Evolutionary conservation across 2,329 filamentous ascomycete species (phyloP), one percentile per base, ranked within the genome.

Genomic region (Neonectria magnoliae): DNA sequence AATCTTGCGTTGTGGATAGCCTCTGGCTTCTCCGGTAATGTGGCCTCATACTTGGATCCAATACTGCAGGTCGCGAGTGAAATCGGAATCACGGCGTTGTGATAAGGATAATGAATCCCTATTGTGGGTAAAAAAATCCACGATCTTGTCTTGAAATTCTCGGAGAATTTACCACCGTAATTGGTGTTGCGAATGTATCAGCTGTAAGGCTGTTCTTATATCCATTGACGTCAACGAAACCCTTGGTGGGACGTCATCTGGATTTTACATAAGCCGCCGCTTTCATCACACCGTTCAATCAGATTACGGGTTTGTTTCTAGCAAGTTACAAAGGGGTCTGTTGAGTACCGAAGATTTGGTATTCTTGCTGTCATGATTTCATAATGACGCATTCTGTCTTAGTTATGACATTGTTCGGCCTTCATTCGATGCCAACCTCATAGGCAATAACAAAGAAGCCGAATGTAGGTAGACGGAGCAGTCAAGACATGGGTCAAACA

Each of bases 1-100:
- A 93, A 93, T 2, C 89, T 90, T 1, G 87, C 88, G 1, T 81
- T 79, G n/a, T 88, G 81, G 68, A 93, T 88, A 45, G 88, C 88
- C 47, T 84, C 78, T 11, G 91, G 81, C 68, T 90, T 90, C 47
- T 86, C 80, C 42, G 85, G 85, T 1, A 91, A 83, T 2, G 84
- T 87, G 63, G 86, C 83, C 56, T 75, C 75, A 22, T 64, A 64
- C 66, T 76, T 77, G 65, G 79, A 80, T 48, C 84, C 83, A 25
- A 89, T 83, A 8, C 85, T 89, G 76, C 84, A 87, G 62, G 83
- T 84, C 48, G 87, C 87, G 67, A 87, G 87, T 60, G 83, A 70
- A 13, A 65, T 61, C 25, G 62, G 62, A 33, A 62, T 61, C 36
- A 38, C 36, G 6, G 36, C 13, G 5, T 14, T 38, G 6, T 38